Evolutionary conservation across 1,284 basidiomycete genomes (phyloP).

Genomic region (Pseudozyma pruni): DNA sequence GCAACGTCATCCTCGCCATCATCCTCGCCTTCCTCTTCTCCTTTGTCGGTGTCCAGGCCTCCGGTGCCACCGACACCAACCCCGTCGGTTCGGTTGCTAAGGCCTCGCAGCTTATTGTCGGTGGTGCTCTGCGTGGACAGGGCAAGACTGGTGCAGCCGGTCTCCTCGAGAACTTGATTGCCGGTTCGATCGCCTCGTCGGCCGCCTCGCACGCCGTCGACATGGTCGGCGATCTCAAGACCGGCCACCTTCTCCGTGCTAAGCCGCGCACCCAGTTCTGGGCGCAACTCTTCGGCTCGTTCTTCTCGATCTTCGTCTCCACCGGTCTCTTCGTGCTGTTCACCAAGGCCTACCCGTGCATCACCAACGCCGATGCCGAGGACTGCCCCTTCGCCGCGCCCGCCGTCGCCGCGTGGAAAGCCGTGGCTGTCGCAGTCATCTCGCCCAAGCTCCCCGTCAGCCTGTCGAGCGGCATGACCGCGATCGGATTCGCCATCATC

Average conservation of each 20-base stretch:
- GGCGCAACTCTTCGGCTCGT: slow-evolving; percentile 69
- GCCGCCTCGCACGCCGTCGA: slow-evolving; percentile 75
- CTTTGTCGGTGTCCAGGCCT: slow-evolving; percentile 75
- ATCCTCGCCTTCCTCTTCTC: slow-evolving; percentile 75
- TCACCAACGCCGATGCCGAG: slow-evolving; percentile 68
- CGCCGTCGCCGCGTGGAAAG: slow-evolving; percentile 75
- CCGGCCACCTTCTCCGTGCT: slow-evolving; percentile 77
- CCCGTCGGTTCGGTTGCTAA: slow-evolving; percentile 57
- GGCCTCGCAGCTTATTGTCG: slow-evolving; percentile 60
- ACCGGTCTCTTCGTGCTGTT: slow-evolving; percentile 59
- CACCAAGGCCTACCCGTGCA: slow-evolving; percentile 75
- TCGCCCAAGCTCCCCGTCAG: slow-evolving; percentile 53
- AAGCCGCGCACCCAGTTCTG: slow-evolving; percentile 77
- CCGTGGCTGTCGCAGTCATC: slow-evolving; percentile 74
- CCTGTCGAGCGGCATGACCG: slow-evolving; percentile 72
- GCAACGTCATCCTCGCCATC: slow-evolving; percentile 70
- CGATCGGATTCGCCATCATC: slow-evolving; percentile 73
- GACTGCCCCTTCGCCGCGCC: slow-evolving; percentile 74
- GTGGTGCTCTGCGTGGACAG: slow-evolving; percentile 57
- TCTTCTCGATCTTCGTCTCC: slow-evolving; percentile 51
- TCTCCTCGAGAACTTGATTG: slow-evolving; percentile 74
- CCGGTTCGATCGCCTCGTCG: slow-evolving; percentile 74
- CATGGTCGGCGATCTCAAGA: slow-evolving; percentile 80
- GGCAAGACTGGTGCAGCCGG: slow-evolving; percentile 71
- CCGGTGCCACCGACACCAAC: slow-evolving; percentile 64